Conservation (phyloP, 1,284 basidiomycete species). For the Coriolopsis trogii region DNA sequence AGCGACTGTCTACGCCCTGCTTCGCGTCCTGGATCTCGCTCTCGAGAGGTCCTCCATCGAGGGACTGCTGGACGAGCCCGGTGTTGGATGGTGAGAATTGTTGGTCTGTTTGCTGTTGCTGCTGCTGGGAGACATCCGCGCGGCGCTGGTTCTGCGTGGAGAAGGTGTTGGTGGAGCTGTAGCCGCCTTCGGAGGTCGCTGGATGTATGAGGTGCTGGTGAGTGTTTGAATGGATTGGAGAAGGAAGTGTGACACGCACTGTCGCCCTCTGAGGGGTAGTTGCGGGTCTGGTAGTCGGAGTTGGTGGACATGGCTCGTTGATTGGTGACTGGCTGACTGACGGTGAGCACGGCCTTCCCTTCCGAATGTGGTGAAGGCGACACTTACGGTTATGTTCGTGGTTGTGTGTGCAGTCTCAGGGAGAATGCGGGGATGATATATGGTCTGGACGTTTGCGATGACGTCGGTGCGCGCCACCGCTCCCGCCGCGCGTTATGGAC, state of each 20-base stretch:
- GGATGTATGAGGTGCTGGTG: neutral
- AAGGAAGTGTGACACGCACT: slow-evolving; percentile 25
- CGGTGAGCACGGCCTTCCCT: neutral
- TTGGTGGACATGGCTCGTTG: neutral
- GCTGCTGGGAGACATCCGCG: slow-evolving; percentile 18
- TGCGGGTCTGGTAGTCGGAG: slow-evolving; percentile 30
- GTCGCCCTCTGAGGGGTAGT: slow-evolving; percentile 35
- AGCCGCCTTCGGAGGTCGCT: slow-evolving; percentile 41
- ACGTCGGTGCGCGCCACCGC: neutral
- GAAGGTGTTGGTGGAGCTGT: slow-evolving; percentile 30
- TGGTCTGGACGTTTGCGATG: too few relatives aligned
- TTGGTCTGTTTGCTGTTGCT: slow-evolving; percentile 12
- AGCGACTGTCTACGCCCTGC: slow-evolving; percentile 31
- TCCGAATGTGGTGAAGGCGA: neutral
- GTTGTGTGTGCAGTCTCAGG: neutral
- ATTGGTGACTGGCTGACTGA: too few relatives aligned
- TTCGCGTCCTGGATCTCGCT: slow-evolving; percentile 32
- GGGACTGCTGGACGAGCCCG: slow-evolving; percentile 31
- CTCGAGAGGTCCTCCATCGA: slow-evolving; percentile 26
- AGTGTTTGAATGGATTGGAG: neutral
- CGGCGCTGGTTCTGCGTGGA: slow-evolving; percentile 18
- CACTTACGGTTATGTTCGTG: neutral
- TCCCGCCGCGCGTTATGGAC: neutral
- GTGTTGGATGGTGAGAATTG: neutral
- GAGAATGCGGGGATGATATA: too few relatives aligned